These are phyloP conservation scores for Cladobotryum mycophilum DNA, from an alignment of 2,329 filamentous ascomycete species.

Conservation along the genomic window DNA sequence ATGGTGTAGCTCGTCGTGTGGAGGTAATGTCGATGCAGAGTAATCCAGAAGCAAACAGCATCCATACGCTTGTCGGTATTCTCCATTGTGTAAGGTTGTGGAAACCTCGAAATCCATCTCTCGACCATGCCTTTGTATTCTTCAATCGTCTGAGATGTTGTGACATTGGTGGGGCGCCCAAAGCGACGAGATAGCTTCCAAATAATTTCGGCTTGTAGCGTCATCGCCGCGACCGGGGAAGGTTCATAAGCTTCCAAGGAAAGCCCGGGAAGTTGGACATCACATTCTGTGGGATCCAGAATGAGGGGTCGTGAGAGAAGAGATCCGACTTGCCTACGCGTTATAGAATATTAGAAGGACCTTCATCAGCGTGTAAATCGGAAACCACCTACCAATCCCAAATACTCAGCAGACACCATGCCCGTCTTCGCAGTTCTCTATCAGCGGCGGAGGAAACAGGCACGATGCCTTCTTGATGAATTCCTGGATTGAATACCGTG, in stretches of 20 bases:
- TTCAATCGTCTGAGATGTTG: conserved; percentile 22
- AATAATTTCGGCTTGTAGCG: conserved; percentile 30
- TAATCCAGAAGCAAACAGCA: conserved; percentile 33
- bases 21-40: conserved; percentile 40
- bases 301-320: conserved; percentile 29
- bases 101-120: conserved; percentile 37
- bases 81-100: conserved; percentile 31
- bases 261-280: conserved; percentile 27
- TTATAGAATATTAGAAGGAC: background rate
- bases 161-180: conserved; percentile 23
- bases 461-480: conserved; percentile 25
- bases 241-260: conserved; percentile 25
- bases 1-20: conserved; percentile 39
- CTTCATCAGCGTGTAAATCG: background rate
- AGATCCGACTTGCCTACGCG: conserved; percentile 29
- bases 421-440: conserved; percentile 28
- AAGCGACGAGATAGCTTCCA: conserved; percentile 25
- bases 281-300: conserved; percentile 28
- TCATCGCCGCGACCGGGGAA: conserved; percentile 31
- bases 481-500: conserved; percentile 15
- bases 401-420: conserved; percentile 32
- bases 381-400: conserved; percentile 30
- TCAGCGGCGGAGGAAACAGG: conserved; percentile 27
- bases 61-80: conserved; percentile 38
- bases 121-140: conserved; percentile 31